Evolutionary conservation across 495 filamentous ascomycete species (phyloP).

Genomic region (Aspergillus avenaceus): DNA sequence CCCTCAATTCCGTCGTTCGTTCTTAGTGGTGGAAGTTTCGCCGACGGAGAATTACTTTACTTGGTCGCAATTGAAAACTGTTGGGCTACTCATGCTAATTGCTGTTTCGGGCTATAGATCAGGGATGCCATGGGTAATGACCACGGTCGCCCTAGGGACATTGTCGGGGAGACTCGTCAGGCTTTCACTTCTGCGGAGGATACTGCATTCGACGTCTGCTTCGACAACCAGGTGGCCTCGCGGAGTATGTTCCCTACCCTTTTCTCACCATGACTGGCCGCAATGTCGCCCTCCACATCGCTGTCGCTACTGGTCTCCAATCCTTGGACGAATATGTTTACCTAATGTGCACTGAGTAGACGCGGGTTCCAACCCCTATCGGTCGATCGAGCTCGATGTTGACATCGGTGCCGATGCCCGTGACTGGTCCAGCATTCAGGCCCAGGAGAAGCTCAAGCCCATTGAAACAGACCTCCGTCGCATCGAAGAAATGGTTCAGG

Average conservation of each 20-base stretch:
- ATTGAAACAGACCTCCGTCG: slow-evolving; percentile 92
- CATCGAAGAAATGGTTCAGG: slow-evolving; percentile 79
- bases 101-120: slow-evolving; percentile 55
- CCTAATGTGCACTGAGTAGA: slow-evolving; percentile 17
- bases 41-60: neutral
- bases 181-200: slow-evolving; percentile 95
- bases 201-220: slow-evolving; percentile 94
- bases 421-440: slow-evolving; percentile 96
- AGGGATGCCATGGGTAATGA: slow-evolving; percentile 93
- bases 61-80: neutral
- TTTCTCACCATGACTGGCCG: neutral
- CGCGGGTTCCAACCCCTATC: slow-evolving; percentile 53
- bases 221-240: slow-evolving; percentile 72
- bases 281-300: neutral
- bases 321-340: neutral
- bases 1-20: neutral
- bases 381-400: slow-evolving; percentile 91
- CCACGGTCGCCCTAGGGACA: slow-evolving; percentile 84
- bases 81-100: slow-evolving; percentile 5
- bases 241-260: slow-evolving; percentile 50
- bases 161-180: slow-evolving; percentile 86
- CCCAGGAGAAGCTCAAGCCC: slow-evolving; percentile 95
- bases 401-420: slow-evolving; percentile 98
- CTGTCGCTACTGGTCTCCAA: neutral
- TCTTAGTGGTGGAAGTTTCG: neutral